Percentiles rank a stretch among this genome's conserved stretches.
These are phyloP conservation scores for Colletotrichum noveboracense DNA, from an alignment of 2,329 filamentous ascomycete species.

Conservation along the genomic window DNA sequence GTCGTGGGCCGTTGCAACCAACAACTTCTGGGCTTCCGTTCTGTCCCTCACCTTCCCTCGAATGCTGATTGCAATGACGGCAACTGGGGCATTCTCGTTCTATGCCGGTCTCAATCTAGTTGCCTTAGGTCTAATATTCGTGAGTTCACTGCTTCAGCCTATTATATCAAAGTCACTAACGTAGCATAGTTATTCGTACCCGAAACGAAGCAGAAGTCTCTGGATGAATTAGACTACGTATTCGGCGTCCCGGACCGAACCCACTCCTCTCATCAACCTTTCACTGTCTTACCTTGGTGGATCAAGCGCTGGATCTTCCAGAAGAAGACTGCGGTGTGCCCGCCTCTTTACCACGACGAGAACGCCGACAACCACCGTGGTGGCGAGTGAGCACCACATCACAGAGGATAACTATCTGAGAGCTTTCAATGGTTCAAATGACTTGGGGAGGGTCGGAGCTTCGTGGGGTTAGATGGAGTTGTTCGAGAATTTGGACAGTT, in stretches of 20 bases:
- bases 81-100: slow-evolving; percentile 45
- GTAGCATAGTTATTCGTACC: slow-evolving; percentile 41
- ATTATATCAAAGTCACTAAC: fast-evolving
- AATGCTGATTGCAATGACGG: slow-evolving; percentile 42
- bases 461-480: not conserved
- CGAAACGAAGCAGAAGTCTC: slow-evolving; percentile 55
- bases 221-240: slow-evolving; percentile 63
- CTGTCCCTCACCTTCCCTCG: slow-evolving; percentile 58
- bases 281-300: slow-evolving; percentile 64
- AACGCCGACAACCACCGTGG: not conserved
- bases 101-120: slow-evolving; percentile 53
- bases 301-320: slow-evolving; percentile 62
- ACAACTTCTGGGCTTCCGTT: slow-evolving; percentile 58
- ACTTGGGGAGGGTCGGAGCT: too few species aligned
- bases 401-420: fast-evolving
- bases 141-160: fast-evolving
- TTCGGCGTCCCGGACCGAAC: slow-evolving; percentile 64
- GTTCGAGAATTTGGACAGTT: not conserved
- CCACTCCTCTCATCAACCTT: slow-evolving; percentile 63
- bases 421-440: not conserved
- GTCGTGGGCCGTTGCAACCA: slow-evolving; percentile 66
- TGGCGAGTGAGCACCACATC: not conserved
- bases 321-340: slow-evolving; percentile 39
- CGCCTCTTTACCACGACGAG: slow-evolving; percentile 27
- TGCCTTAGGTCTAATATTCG: slow-evolving; percentile 52